Percentiles rank a stretch among this genome's conserved stretches.
phyloP scores from a whole-genome alignment of 1,284 basidiomycete species.

The Xanthoconium separans region DNA sequence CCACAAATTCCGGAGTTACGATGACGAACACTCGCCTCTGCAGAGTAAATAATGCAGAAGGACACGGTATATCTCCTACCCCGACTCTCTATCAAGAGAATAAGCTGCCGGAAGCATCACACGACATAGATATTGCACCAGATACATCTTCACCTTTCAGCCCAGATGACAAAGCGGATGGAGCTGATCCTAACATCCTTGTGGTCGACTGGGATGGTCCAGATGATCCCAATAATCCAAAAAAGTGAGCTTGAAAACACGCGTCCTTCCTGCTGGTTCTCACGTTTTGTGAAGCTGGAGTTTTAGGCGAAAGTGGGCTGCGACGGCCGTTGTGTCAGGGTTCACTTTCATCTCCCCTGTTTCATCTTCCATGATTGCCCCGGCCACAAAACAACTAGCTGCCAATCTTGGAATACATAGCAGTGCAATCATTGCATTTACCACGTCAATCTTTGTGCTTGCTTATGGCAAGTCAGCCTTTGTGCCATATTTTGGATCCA shows the following conservation, averaged over 20 bases:
- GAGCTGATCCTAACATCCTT: constrained; percentile 1
- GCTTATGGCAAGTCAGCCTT: constrained; percentile 49
- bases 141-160: neutral
- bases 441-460: constrained; percentile 67
- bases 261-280: neutral
- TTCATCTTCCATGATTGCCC: constrained; percentile 66
- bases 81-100: constrained; percentile 8
- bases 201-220: constrained; percentile 39
- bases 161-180: neutral
- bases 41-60: neutral
- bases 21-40: neutral
- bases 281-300: constrained; percentile 42
- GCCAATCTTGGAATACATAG: constrained; percentile 55
- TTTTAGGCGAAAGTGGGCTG: constrained; percentile 46
- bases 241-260: constrained; percentile 27
- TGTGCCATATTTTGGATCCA: neutral
- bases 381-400: constrained; percentile 56
- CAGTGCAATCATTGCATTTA: constrained; percentile 53
- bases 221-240: constrained; percentile 35
- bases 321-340: constrained; percentile 46
- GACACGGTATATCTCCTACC: constrained; percentile 2
- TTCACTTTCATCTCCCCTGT: constrained; percentile 55
- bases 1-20: no score
- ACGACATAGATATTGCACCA: neutral
- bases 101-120: neutral